These are phyloP conservation scores for Haematococcus lacustris DNA, from an alignment of 139 green algal species.

Conservation along the genomic window DNA sequence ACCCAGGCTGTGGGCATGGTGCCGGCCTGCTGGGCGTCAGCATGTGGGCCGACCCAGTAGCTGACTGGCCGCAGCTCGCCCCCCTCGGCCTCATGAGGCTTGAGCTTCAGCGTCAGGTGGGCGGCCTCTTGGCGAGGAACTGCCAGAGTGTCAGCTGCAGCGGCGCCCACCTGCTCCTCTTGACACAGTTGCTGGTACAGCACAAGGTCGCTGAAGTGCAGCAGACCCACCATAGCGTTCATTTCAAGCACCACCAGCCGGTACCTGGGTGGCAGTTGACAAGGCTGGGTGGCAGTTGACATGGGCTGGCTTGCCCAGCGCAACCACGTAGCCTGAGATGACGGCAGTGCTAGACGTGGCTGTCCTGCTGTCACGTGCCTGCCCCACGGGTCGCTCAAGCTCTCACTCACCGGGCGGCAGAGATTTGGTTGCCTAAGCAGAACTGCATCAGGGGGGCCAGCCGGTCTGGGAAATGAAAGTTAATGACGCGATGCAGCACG, in stretches of 20 bases:
- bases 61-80: neutral
- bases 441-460: no score
- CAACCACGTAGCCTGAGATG: no score
- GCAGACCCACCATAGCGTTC: slow-evolving; percentile 9
- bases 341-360: no score
- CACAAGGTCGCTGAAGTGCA: slow-evolving; percentile 3
- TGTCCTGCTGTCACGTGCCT: no score
- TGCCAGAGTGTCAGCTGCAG: neutral
- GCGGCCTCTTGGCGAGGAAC: slow-evolving; percentile 1
- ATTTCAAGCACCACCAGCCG: slow-evolving; percentile 8
- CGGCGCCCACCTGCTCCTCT: neutral
- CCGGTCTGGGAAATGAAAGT: neutral
- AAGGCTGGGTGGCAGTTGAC: no score
- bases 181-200: neutral
- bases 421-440: no score
- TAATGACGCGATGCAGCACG: neutral
- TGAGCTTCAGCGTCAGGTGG: neutral
- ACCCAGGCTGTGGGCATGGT: neutral
- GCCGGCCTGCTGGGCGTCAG: neutral
- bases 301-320: no score
- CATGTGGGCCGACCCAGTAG: neutral
- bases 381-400: no score
- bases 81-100: neutral
- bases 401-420: no score
- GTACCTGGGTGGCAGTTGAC: slow-evolving; percentile 3